Base-by-base conservation (phyloP, 768 basidiomycete species). In the Boletellus emodensis region DNA sequence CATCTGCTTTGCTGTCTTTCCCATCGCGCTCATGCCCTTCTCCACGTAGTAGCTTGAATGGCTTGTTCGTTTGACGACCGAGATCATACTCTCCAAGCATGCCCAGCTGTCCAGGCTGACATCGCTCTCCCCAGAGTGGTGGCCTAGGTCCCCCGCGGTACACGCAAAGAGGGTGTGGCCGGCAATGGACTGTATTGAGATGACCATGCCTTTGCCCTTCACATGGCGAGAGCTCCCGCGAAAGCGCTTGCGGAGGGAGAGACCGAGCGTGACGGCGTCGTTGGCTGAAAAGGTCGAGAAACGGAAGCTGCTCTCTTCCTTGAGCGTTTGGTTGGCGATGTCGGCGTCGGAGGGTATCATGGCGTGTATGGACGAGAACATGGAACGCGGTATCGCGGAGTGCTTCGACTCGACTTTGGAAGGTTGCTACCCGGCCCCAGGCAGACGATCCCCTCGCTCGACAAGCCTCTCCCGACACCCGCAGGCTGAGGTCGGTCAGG, bases 11-110 rank as follows among this genome's bases (percentile, higher is more conserved):
- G 84, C 76, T 6, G 82, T 83, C 69, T 86, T 89, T 15, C 85
- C 85, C 83, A 87, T 85, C 4, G 89, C 89, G 42, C 79, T 81
- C 82, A 89, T 89, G 6, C 87, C 86, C 62, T 90, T 90, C 63
- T 91, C 89, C 9, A 92, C 86, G 65, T 92, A 92, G 66, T 75
- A 91, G 57, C 84, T 89, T 8, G 87, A 88, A 63, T 91, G 90
- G 2, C 90, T 88, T 15, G 88, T 91, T 52, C 87, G 76, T 58
- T 77, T 80, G 40, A 90, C 88, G 22, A 90, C 84, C 36, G 79
- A 80, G 56, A 90, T 74, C 85, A 91, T 90, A 37, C 84, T 82
- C 68, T 91, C 86, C 39, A 91, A 61, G 60, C 79, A 81, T 28
- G 79, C 67, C 90, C 90, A 92, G 56, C 85, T 87, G 61, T 92